A percentile compares a stretch with the other conserved stretches of the same genome.
phyloP scores from a whole-genome alignment of 495 filamentous ascomycete genomes.

The Sabuloglossum arenarium region DNA sequence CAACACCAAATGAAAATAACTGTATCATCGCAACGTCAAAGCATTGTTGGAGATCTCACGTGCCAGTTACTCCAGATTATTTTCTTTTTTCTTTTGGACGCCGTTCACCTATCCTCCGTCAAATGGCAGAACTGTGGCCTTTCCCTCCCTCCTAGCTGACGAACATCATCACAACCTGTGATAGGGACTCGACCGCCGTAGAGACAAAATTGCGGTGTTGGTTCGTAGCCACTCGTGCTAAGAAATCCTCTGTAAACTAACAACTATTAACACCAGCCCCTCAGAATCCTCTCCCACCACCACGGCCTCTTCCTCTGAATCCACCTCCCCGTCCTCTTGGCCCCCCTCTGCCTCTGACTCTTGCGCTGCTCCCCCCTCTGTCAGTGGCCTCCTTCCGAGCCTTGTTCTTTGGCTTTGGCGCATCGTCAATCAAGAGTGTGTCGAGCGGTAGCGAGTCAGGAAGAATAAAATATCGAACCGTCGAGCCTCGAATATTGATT shows the following conservation, averaged over 20 bases:
- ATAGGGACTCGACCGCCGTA: too few relatives aligned
- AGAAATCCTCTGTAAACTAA: background rate
- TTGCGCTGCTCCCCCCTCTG: constrained; percentile 34
- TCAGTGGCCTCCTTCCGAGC: constrained; percentile 74
- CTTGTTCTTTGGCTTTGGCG: constrained; percentile 98
- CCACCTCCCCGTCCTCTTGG: constrained; percentile 38
- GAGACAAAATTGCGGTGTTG: too few relatives aligned
- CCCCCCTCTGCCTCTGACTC: constrained; percentile 29
- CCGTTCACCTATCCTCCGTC: too few relatives aligned
- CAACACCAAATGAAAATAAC: background rate
- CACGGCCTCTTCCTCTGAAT: constrained; percentile 26
- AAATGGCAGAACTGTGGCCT: too few relatives aligned
- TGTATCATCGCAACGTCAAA: too few relatives aligned
- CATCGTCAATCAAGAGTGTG: constrained; percentile 84
- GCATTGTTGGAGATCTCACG: too few relatives aligned
- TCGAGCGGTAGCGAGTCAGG: constrained; percentile 89
- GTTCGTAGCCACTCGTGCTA: too few relatives aligned
- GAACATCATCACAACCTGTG: too few relatives aligned
- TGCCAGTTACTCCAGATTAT: too few relatives aligned
- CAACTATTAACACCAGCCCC: background rate
- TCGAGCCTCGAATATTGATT: constrained; percentile 90
- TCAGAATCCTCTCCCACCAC: constrained; percentile 25
- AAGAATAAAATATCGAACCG: constrained; percentile 83
- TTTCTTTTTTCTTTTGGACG: too few relatives aligned
- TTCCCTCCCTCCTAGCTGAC: too few relatives aligned